Base-by-base conservation (phyloP, 352 stramenopile genomes). In the Thraustochytrium sp. region DNA sequence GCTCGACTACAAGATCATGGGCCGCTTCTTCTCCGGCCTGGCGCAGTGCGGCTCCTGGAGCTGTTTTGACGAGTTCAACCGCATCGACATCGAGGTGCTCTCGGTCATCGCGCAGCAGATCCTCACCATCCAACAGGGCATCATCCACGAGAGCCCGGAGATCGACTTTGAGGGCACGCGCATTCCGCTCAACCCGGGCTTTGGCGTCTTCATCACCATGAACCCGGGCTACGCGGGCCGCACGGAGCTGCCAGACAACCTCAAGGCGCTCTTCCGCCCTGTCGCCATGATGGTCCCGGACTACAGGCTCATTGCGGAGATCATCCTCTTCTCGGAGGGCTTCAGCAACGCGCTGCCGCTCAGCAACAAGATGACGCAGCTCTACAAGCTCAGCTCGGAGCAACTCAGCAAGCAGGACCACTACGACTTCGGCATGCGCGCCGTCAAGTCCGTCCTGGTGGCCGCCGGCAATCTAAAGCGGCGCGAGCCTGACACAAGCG, bases 1-100 rank as follows among this genome's bases (percentile, higher is more conserved):
- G 8, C 86, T 98, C 42, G 94, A 98, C 87, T 98, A 97, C 88
- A 97, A 97, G 85, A 97, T 98, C 86, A 98, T 98, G 94, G 94
- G 94, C 0, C 87, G 94, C 0, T 98, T 98, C 87, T 98, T 97
- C 87, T 97, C 94, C 0, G 94, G 94, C 21, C 87, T 97, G 0
- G 94, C 93, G 1, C 93, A 97, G 76, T 92, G 93, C 2, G 94
- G 94, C 3, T 93, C 94, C 8, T 98, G 94, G 94, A 94, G 93
- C 8, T 98, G 94, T 87, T 98, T 98, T 86, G 94, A 98, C 80
- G 94, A 98, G 86, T 98, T 98, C 86, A 98, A 98, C 84, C 93
- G 94, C 31, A 97, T 98, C 61, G 94, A 98, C 85, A 97, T 98
- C 62, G 94, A 98, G 84, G 94, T 97, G 31, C 80, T 98, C 3